Evolutionary conservation across 2,329 filamentous ascomycete genomes (phyloP).

Genomic region (Acephala macrosclerotiorum): DNA sequence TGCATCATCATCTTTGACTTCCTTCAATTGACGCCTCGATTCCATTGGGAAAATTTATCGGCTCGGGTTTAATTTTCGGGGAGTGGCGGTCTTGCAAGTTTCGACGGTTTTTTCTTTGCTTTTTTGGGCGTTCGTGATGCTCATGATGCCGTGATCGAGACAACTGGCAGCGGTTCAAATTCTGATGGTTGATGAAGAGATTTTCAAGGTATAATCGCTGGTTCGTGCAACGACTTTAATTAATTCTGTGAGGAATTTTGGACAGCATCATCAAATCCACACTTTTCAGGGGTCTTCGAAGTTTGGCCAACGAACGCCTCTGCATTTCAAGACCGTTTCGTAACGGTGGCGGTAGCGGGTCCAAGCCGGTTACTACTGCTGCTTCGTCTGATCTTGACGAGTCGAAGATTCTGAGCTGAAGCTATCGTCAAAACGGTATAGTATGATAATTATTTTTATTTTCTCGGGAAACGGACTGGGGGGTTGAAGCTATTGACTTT

Average conservation of each 20-base stretch:
- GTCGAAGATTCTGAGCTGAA: neutral
- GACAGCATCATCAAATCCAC: neutral
- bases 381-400: conserved; percentile 17
- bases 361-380: neutral
- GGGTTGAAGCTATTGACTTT: neutral
- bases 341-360: conserved; percentile 7
- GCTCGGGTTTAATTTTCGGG: neutral
- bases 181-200: neutral
- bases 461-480: neutral
- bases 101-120: neutral
- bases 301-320: conserved; percentile 1
- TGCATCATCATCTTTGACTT: too few species aligned
- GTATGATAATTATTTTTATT: conserved; percentile 11
- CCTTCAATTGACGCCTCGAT: neutral
- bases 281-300: neutral
- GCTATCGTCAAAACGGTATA: conserved; percentile 11
- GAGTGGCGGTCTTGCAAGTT: neutral
- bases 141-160: neutral
- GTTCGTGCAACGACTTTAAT: neutral
- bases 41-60: neutral
- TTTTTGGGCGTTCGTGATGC: neutral
- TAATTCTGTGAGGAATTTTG: neutral
- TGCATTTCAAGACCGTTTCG: conserved; percentile 6
- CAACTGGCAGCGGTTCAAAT: neutral
- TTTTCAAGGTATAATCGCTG: conserved; percentile 1